Evolutionary conservation across 2,329 filamentous ascomycete species (phyloP), one percentile per base, ranked within the genome.

Genomic region (Aureobasidium uvarum): DNA sequence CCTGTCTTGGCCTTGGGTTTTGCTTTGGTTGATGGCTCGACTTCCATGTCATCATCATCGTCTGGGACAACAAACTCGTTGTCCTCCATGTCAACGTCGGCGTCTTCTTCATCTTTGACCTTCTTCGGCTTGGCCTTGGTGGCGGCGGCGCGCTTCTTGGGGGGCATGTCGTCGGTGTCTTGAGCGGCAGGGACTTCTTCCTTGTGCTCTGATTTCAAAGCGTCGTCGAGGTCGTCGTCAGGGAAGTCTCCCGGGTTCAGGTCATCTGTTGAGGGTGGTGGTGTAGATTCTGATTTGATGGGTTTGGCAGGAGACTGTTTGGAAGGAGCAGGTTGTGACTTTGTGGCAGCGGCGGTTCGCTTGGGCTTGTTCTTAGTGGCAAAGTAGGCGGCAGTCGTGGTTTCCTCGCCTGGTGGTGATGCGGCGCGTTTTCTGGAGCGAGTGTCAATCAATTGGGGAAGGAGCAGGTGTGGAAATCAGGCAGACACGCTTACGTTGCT

Each of bases 201-300:
- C 73, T 87, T 89, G 39, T 83, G 84, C 69, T 91, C 87, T 4
- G 89, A 88, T 16, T 88, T 89, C 76, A 93, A 93, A 23, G 96
- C 73, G 55, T 80, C 78, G 58, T 79, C 73, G 50, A 80, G 66
- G 43, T 72, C 73, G 55, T 76, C 73, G 56, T 77, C 75, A 3
- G 73, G 74, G 46, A 77, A 76, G 64, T 77, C 75, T 62, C 74
- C 70, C 5, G 67, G 59, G 11, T 66, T 69, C 62, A 75, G 70
- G 11, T 74, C 67, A 52, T 75, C 74, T 41, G 68, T 75, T 74
- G 73, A 75, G 70, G 76, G 78, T n/a, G 43, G 43, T 28, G 45
- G 43, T 2, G 45, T 16, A 43, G 58, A 73, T 73, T 11, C 71
- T 71, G 38, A 45, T 67, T 76, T 76, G 18, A 76, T 74, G 39